Conservation (phyloP, 768 basidiomycete genomes). For the Tricholoma hemisulphureum region DNA sequence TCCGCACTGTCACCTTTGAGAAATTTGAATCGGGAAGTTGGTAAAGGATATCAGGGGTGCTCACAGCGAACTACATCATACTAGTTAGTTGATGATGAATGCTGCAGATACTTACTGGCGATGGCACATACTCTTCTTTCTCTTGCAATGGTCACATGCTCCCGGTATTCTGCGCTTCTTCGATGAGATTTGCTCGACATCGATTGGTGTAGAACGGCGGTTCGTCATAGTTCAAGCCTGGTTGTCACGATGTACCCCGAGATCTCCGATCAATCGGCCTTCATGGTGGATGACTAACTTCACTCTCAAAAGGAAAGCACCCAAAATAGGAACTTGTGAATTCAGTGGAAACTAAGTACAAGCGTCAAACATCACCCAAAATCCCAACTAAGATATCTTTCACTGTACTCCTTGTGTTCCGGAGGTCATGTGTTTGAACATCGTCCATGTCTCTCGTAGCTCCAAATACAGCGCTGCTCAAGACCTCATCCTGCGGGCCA, state of each 20-base stretch:
- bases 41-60: constrained; percentile 3
- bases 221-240: too few species aligned
- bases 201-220: neutral
- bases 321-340: too few species aligned
- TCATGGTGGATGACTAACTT: too few species aligned
- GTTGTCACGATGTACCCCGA: too few species aligned
- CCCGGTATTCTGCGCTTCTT: constrained; percentile 63
- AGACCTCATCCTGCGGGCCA: constrained; percentile 67
- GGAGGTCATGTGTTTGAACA: constrained; percentile 5
- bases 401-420: constrained; percentile 42
- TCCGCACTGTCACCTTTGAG: constrained; percentile 66
- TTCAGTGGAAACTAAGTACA: neutral
- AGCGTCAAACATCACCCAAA: constrained; percentile 44
- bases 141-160: constrained; percentile 71
- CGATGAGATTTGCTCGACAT: neutral
- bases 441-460: constrained; percentile 34
- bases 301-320: too few species aligned
- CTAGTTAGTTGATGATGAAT: neutral
- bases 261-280: neutral
- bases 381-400: constrained; percentile 67
- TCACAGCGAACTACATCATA: constrained; percentile 33
- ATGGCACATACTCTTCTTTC: constrained; percentile 60
- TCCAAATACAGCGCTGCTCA: constrained; percentile 61
- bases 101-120: neutral
- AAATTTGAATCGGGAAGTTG: constrained; percentile 39